A percentile compares a stretch with the other conserved stretches of the same genome.
Conservation (phyloP, 768 basidiomycete species). For the Panaeolus cyanescens region DNA sequence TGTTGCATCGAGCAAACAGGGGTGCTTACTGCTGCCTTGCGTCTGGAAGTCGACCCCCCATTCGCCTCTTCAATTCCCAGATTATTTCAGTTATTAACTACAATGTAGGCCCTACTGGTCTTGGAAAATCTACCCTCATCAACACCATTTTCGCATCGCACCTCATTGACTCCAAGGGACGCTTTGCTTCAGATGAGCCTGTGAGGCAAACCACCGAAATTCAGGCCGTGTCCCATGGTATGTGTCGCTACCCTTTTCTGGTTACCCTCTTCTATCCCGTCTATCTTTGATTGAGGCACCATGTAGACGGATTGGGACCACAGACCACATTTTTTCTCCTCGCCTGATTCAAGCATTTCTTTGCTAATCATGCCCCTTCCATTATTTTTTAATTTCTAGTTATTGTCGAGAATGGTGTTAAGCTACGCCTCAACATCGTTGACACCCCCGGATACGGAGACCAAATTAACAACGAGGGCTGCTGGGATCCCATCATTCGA, state of each 20-base stretch:
- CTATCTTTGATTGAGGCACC: neutral
- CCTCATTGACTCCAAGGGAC: conserved; percentile 96
- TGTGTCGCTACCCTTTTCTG: conserved; percentile 34
- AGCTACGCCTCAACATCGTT: conserved; percentile 93
- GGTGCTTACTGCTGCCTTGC: neutral
- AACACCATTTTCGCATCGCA: conserved; percentile 99
- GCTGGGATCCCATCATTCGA: conserved; percentile 99
- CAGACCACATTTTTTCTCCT: neutral
- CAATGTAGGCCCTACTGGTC: conserved; percentile 85
- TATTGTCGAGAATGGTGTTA: conserved; percentile 95
- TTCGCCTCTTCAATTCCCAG: neutral
- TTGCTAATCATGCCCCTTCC: conserved; percentile 6
- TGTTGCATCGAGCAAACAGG: neutral
- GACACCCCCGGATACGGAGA: conserved; percentile 99
- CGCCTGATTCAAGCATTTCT: no score
- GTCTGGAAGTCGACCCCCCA: neutral
- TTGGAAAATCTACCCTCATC: conserved; percentile 98
- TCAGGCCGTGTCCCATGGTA: conserved; percentile 91
- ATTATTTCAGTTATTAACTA: neutral
- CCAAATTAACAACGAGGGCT: conserved; percentile 98
- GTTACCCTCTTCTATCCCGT: neutral
- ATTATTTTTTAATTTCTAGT: conserved; percentile 52
- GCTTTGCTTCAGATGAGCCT: conserved; percentile 83
- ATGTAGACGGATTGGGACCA: no score
- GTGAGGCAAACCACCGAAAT: conserved; percentile 97